Conservation (phyloP, 2,329 filamentous ascomycete genomes). For the Conoideocrella luteorostrata region DNA sequence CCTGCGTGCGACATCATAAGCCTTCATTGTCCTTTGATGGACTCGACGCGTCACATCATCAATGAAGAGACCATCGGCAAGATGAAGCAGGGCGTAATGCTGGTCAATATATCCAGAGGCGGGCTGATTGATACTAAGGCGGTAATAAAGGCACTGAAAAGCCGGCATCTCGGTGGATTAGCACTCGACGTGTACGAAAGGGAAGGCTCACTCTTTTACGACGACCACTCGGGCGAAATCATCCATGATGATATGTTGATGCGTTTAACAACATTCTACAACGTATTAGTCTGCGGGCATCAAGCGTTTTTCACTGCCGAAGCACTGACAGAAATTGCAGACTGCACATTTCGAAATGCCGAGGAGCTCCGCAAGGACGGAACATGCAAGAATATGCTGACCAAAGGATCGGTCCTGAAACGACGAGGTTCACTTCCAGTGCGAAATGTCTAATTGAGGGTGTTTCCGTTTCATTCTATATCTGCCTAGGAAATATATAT, state of each 20-base stretch:
- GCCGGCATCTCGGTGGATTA: constrained; percentile 51
- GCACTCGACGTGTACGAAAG: constrained; percentile 65
- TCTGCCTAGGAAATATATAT: no score
- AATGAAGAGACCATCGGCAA: constrained; percentile 42
- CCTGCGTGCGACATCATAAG: constrained; percentile 53
- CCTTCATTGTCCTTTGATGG: constrained; percentile 60
- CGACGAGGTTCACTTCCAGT: constrained; percentile 12
- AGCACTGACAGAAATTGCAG: constrained; percentile 57
- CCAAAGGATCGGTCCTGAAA: constrained; percentile 15
- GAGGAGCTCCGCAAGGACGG: constrained; percentile 30
- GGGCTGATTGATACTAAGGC: constrained; percentile 55
- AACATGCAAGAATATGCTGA: constrained; percentile 30
- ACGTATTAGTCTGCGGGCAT: constrained; percentile 60
- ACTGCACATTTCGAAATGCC: constrained; percentile 52
- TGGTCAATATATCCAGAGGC: constrained; percentile 64
- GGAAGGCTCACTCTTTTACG: constrained; percentile 58
- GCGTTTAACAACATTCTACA: constrained; percentile 61
- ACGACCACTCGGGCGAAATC: constrained; percentile 57
- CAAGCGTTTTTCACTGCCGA: constrained; percentile 65
- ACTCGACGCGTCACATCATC: constrained; percentile 54
- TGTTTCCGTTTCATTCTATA: no score
- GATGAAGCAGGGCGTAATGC: constrained; percentile 54
- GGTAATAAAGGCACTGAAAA: constrained; percentile 56
- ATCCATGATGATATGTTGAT: constrained; percentile 62
- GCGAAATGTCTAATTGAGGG: constrained; percentile 12